phyloP scores from a whole-genome alignment of 768 basidiomycete species.

The Pleurotus djamor region DNA sequence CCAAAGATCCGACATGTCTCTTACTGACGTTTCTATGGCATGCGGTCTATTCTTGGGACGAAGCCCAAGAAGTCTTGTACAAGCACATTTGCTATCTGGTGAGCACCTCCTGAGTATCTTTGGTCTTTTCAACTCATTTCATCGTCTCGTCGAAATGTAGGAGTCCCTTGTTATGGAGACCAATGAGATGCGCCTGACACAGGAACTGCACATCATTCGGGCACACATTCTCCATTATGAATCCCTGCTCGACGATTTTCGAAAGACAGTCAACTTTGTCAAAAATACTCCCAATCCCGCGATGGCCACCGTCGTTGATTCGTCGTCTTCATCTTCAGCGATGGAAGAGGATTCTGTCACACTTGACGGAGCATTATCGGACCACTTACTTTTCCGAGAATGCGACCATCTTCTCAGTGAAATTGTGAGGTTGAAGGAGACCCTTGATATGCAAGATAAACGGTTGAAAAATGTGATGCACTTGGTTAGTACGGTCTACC shows the following conservation, averaged over 20 bases:
- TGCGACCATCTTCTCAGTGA: slow-evolving; percentile 45
- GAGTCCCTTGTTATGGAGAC: slow-evolving; percentile 41
- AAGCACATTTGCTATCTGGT: slow-evolving; percentile 47
- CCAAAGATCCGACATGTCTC: slow-evolving; percentile 52
- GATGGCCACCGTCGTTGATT: slow-evolving; percentile 17
- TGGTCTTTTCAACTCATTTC: neutral
- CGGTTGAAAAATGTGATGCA: slow-evolving; percentile 51
- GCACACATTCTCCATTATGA: slow-evolving; percentile 59
- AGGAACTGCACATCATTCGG: slow-evolving; percentile 52
- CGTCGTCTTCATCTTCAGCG: neutral
- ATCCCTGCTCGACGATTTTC: slow-evolving; percentile 51
- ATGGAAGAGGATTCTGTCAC: neutral
- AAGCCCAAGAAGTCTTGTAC: slow-evolving; percentile 51
- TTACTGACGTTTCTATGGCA: slow-evolving; percentile 56
- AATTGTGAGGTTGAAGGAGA: slow-evolving; percentile 44
- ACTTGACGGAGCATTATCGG: slow-evolving; percentile 8
- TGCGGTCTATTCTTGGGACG: slow-evolving; percentile 60
- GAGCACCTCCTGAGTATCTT: slow-evolving; percentile 18
- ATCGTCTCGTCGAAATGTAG: slow-evolving; percentile 25
- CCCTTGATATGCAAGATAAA: slow-evolving; percentile 36
- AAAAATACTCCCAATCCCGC: slow-evolving; percentile 46
- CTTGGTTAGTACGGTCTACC: slow-evolving; percentile 24
- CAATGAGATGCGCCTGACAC: slow-evolving; percentile 41
- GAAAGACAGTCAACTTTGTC: slow-evolving; percentile 49
- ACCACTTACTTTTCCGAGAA: slow-evolving; percentile 35